Conservation (phyloP, 306 rosid species). For the Hippophae tibetana region DNA sequence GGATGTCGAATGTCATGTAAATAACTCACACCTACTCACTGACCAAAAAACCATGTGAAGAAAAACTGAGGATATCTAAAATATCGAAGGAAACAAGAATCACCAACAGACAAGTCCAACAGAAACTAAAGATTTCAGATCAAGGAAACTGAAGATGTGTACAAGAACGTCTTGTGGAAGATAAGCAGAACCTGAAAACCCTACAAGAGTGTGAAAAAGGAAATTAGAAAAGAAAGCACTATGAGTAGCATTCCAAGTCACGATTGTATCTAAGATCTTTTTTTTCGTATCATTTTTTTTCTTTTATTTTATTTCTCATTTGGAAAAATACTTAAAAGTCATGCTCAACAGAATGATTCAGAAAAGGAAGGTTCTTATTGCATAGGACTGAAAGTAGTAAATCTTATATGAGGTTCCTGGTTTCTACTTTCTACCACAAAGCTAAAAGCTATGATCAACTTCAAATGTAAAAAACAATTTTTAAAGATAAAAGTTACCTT, state of each 20-base stretch:
- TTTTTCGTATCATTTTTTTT: too few relatives aligned
- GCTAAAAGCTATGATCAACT: not conserved
- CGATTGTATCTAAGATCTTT: too few relatives aligned
- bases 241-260: too few relatives aligned
- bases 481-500: conserved; percentile 29
- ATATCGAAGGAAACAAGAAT: conserved; percentile 13
- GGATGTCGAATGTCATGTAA: not conserved
- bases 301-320: too few relatives aligned
- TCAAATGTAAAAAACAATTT: not conserved
- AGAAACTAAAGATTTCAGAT: conserved; percentile 53
- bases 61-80: conserved; percentile 8
- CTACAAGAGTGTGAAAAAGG: not conserved
- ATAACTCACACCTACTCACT: not conserved
- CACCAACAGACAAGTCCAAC: conserved; percentile 64
- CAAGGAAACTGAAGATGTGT: conserved; percentile 60
- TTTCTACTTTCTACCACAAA: conserved; percentile 1
- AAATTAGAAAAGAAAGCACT: not conserved
- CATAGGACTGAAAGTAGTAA: not conserved
- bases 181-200: conserved; percentile 40
- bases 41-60: not conserved
- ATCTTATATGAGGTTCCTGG: not conserved
- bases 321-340: too few relatives aligned
- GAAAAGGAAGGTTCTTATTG: too few relatives aligned
- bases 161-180: conserved; percentile 64
- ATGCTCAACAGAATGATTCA: too few relatives aligned